These are phyloP conservation scores for Neocucurbitaria cava DNA, from an alignment of 2,329 filamentous ascomycete genomes.

Conservation along the genomic window DNA sequence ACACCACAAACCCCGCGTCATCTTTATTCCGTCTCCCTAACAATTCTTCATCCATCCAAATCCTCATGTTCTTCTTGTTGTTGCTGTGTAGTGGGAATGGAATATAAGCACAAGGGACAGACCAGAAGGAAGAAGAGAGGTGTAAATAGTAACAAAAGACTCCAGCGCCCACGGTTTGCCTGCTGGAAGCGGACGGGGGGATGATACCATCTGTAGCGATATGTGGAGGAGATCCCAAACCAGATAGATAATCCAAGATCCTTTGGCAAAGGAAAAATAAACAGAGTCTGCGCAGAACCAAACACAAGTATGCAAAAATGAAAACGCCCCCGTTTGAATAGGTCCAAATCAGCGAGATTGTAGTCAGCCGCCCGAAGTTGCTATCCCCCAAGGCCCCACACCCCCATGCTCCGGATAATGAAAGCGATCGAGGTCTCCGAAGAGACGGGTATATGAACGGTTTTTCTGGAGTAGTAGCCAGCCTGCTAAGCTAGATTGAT, in stretches of 20 bases:
- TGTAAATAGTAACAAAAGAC: neutral
- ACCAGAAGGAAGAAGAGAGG: neutral
- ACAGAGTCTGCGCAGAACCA: neutral
- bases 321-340: neutral
- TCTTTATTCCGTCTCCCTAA: no score
- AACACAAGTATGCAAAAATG: neutral
- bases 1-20: neutral
- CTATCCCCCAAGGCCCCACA: neutral
- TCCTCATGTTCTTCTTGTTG: no score
- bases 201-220: no score
- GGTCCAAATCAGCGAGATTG: neutral
- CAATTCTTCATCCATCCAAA: no score
- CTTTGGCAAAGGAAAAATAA: neutral
- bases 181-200: neutral
- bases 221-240: neutral
- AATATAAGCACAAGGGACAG: neutral
- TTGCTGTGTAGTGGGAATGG: neutral
- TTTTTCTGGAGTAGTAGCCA: conserved; percentile 18
- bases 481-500: neutral
- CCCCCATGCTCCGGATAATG: conserved; percentile 24
- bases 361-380: neutral
- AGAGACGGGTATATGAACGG: conserved; percentile 36
- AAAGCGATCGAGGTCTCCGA: conserved; percentile 23
- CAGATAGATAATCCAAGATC: neutral
- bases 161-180: neutral